These are phyloP conservation scores for Marchantia polymorpha DNA, from an alignment of 225 moss, liverwort and hornwort genomes.

Conservation along the genomic window DNA sequence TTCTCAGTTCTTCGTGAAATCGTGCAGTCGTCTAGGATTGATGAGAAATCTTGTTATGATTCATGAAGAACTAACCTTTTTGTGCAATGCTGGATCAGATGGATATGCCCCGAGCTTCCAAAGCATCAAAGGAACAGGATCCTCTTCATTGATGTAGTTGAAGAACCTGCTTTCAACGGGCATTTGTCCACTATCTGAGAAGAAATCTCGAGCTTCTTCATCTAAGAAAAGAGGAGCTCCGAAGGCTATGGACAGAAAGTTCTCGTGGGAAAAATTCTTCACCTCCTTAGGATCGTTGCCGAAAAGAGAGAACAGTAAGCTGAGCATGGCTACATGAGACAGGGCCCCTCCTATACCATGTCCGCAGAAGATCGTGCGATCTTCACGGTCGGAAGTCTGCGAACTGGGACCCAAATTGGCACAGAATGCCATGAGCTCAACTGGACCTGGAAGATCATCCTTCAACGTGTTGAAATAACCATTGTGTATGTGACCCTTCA, in stretches of 20 bases:
- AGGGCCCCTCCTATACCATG: slow-evolving; percentile 11
- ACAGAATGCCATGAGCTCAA: background rate
- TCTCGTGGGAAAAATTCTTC: background rate
- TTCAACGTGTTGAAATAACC: background rate
- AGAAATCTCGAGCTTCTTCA: background rate
- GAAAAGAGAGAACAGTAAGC: background rate
- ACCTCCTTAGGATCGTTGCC: background rate
- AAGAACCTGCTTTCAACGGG: slow-evolving; percentile 4
- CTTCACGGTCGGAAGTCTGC: background rate
- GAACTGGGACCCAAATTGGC: background rate
- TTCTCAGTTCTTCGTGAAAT: no score
- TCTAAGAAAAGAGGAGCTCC: slow-evolving; percentile 11
- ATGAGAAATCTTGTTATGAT: no score
- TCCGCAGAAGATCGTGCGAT: slow-evolving; percentile 13
- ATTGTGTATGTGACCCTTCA: slow-evolving; percentile 18
- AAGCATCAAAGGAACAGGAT: slow-evolving; percentile 18
- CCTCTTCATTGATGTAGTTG: slow-evolving; percentile 5
- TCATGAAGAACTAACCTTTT: background rate
- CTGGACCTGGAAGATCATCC: background rate
- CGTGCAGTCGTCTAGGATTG: no score
- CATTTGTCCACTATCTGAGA: background rate
- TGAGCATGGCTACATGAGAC: slow-evolving; percentile 1
- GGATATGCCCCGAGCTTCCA: background rate
- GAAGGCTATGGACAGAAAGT: slow-evolving; percentile 8
- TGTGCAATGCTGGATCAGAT: background rate